Conservation (phyloP, 495 filamentous ascomycete species). For the Aspergillus sclerotiicarbonarius region DNA sequence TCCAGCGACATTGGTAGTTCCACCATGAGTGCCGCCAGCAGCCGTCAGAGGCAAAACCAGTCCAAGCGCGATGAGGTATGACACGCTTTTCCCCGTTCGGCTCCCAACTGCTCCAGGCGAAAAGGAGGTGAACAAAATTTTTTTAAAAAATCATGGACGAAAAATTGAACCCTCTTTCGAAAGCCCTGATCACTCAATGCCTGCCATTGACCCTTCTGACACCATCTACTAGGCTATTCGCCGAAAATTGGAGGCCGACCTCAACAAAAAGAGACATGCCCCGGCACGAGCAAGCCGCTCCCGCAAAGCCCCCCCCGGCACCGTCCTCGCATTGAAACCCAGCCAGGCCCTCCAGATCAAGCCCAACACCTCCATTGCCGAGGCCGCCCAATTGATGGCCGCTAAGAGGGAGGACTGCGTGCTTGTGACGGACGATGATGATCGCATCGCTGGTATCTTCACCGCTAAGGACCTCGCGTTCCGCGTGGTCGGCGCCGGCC, state of each 20-base stretch:
- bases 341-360: conserved; percentile 98
- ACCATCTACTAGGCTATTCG: conserved; percentile 73
- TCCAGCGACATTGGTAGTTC: conserved; percentile 47
- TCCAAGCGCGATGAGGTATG: conserved; percentile 96
- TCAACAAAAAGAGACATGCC: conserved; percentile 91
- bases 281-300: conserved; percentile 73
- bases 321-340: conserved; percentile 90
- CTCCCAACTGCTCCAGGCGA: neutral
- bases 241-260: conserved; percentile 92
- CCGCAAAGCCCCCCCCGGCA: conserved; percentile 92
- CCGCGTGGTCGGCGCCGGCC: conserved; percentile 88
- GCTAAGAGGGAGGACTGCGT: conserved; percentile 99
- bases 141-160: neutral
- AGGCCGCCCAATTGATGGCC: conserved; percentile 98
- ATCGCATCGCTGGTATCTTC: conserved; percentile 96
- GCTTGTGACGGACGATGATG: conserved; percentile 97
- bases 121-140: neutral
- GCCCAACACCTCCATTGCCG: conserved; percentile 87
- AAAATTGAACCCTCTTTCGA: neutral
- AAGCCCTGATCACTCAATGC: neutral
- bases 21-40: conserved; percentile 70
- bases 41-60: conserved; percentile 86
- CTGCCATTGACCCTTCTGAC: conserved; percentile 4
- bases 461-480: conserved; percentile 99
- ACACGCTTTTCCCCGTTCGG: conserved; percentile 10